Base-by-base conservation (phyloP, 139 green algal genomes). In the Picochlorum sp. region DNA sequence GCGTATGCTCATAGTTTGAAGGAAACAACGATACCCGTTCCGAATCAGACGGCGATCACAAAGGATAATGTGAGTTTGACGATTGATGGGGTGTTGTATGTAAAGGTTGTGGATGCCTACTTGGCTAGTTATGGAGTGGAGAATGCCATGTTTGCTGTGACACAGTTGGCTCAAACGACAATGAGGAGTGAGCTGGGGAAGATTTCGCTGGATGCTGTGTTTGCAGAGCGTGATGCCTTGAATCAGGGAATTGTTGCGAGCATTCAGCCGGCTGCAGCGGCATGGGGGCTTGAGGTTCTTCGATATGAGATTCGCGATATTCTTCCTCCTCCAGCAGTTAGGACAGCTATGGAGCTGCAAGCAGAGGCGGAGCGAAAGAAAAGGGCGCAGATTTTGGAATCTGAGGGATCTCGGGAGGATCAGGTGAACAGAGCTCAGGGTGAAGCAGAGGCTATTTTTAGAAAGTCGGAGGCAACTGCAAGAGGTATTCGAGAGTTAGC, bases 81-180 rank as follows among this genome's bases (percentile, higher is more conserved):
- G 30, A 98, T 98, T 63, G 93, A 98, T 63, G 93, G 91, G 2
- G 86, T 98, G 13, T 82, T 98, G 21, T 98, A 97, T 66, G 81
- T 95, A 55, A 94, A 92, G 79, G 86, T 97, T 15, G 70, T 96
- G 23, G 91, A 98, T 69, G 76, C 93, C 4, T 60, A 84, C 45
- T 79, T 78, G 45, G 93, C 93, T 5, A 87, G 69, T 4, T 98
- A 98, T 62, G 92, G 91, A 0, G 92, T 98, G 28, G 89, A 97
- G 69, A 88, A 96, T 49, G 79, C 89, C 5, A 63, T 94, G 47
- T 97, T 85, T 56, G 93, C 93, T 14, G 83, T 97, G 5, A 82
- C 85, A 18, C 92, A 98, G 83, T 84, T 98, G 44, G 93, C 93
- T 21, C 89, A 96, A 70, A 97, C 90, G 10, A 97, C 87, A 24